Conservation (phyloP, 1,284 basidiomycete genomes). For the Cerioporus squamosus region DNA sequence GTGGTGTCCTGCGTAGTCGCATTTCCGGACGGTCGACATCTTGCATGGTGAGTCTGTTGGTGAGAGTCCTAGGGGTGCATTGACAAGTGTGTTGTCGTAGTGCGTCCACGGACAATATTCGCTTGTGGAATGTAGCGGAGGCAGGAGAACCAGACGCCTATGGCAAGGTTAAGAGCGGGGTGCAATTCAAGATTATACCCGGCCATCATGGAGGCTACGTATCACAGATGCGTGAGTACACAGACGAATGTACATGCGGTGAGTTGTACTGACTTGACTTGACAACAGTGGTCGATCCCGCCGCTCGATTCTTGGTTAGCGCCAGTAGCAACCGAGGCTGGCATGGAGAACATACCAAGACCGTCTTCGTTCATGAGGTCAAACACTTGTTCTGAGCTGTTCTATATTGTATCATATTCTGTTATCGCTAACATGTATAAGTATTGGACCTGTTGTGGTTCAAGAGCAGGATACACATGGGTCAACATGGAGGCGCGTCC, state of each 20-base stretch:
- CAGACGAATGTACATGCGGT: too few species aligned
- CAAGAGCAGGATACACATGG: too few species aligned
- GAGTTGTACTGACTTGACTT: conserved; percentile 6
- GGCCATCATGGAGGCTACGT: conserved; percentile 96
- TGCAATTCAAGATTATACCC: conserved; percentile 94
- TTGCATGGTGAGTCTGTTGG: conserved; percentile 72
- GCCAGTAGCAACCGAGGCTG: conserved; percentile 95
- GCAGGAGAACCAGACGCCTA: conserved; percentile 67
- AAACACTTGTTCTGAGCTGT: conserved; percentile 49
- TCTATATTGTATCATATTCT: conserved; percentile 2
- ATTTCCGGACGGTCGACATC: conserved; percentile 89
- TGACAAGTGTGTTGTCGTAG: conserved; percentile 43
- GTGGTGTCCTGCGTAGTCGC: conserved; percentile 90
- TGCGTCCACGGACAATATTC: conserved; percentile 91
- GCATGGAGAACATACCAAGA: conserved; percentile 89
- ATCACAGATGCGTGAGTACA: conserved; percentile 77
- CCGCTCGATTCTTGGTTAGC: conserved; percentile 85
- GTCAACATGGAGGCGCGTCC: too few species aligned
- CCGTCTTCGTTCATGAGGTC: conserved; percentile 90
- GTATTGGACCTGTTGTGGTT: not conserved
- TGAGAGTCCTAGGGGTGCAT: not conserved
- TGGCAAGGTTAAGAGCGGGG: conserved; percentile 63
- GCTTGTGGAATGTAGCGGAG: conserved; percentile 92
- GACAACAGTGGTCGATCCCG: conserved; percentile 82
- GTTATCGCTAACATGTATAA: not conserved